phyloP scores from a whole-genome alignment of 2,329 filamentous ascomycete species.

The Fusarium coffeatum region DNA sequence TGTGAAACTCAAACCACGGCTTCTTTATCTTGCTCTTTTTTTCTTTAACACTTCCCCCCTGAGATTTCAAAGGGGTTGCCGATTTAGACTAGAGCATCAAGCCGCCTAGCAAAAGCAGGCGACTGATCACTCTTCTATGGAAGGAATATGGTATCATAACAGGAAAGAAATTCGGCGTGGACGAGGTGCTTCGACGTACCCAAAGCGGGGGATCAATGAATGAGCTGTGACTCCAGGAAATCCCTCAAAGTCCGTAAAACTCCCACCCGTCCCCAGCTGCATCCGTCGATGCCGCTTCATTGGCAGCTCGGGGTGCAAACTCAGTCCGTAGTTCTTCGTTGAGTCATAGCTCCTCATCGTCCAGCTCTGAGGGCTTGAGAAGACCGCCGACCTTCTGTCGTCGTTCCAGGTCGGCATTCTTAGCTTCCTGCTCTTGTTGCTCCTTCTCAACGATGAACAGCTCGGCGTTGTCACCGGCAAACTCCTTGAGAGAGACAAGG shows the following conservation, averaged over 20 bases:
- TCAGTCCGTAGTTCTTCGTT: conserved; percentile 74
- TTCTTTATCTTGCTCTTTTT: conserved; percentile 20
- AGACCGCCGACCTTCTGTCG: conserved; percentile 95
- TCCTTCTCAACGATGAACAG: conserved; percentile 95
- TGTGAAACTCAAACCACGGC: conserved; percentile 17
- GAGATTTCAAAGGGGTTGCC: conserved; percentile 11
- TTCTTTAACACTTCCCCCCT: conserved; percentile 6
- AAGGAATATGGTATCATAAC: conserved; percentile 49
- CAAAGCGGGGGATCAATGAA: neutral
- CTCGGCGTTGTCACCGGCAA: conserved; percentile 93
- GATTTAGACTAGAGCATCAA: conserved; percentile 30
- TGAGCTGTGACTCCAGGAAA: neutral
- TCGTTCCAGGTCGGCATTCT: conserved; percentile 89
- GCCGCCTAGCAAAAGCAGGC: conserved; percentile 25
- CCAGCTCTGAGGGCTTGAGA: conserved; percentile 96
- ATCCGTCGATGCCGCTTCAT: conserved; percentile 44
- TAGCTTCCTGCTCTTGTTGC: conserved; percentile 85
- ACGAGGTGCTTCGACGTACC: conserved; percentile 18
- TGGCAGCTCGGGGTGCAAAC: conserved; percentile 58
- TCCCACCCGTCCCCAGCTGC: conserved; percentile 69
- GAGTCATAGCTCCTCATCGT: conserved; percentile 91
- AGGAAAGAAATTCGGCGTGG: conserved; percentile 45
- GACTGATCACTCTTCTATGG: conserved; percentile 45
- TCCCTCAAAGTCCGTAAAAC: conserved; percentile 68
- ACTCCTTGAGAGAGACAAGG: conserved; percentile 96